Conservation (phyloP, 2,329 filamentous ascomycete species). For the Colletotrichum gloeosporioides region DNA sequence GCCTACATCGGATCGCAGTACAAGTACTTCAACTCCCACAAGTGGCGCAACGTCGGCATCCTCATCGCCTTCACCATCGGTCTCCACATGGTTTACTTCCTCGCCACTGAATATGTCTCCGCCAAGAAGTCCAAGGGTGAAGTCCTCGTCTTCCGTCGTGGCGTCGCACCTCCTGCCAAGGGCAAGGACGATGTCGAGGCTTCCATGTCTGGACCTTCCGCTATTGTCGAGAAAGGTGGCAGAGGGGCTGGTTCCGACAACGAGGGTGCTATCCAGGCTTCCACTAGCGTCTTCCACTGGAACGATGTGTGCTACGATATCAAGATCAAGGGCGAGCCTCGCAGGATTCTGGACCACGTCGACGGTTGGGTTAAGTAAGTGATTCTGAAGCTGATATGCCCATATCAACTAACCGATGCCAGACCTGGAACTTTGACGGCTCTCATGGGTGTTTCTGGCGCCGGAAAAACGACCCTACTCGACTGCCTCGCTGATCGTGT, state of each 20-base stretch:
- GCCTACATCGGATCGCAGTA: conserved; percentile 48
- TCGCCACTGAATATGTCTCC: conserved; percentile 49
- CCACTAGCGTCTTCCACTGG: conserved; percentile 73
- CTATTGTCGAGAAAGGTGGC: conserved; percentile 18
- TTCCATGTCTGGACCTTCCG: conserved; percentile 14
- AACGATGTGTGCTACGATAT: conserved; percentile 73
- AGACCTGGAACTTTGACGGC: conserved; percentile 61
- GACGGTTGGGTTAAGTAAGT: conserved; percentile 75
- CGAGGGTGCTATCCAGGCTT: conserved; percentile 32
- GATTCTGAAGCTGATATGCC: too few species aligned
- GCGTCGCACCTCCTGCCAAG: conserved; percentile 25
- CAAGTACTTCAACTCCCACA: conserved; percentile 48
- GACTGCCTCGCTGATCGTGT: conserved; percentile 67
- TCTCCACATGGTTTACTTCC: conserved; percentile 53
- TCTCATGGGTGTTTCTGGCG: conserved; percentile 51
- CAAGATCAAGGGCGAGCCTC: conserved; percentile 64
- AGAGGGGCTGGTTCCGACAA: neutral
- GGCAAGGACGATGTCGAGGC: conserved; percentile 14
- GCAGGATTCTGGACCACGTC: conserved; percentile 69
- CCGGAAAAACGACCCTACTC: conserved; percentile 60
- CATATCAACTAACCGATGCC: neutral
- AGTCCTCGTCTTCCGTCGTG: conserved; percentile 62
- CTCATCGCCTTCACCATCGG: conserved; percentile 56
- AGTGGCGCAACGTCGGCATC: conserved; percentile 63
- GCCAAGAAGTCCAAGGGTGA: conserved; percentile 66